Percentiles rank a stretch among this genome's conserved stretches.
Evolutionary conservation across 2,329 filamentous ascomycete genomes (phyloP).

Genomic region (Diaporthe destruens): DNA sequence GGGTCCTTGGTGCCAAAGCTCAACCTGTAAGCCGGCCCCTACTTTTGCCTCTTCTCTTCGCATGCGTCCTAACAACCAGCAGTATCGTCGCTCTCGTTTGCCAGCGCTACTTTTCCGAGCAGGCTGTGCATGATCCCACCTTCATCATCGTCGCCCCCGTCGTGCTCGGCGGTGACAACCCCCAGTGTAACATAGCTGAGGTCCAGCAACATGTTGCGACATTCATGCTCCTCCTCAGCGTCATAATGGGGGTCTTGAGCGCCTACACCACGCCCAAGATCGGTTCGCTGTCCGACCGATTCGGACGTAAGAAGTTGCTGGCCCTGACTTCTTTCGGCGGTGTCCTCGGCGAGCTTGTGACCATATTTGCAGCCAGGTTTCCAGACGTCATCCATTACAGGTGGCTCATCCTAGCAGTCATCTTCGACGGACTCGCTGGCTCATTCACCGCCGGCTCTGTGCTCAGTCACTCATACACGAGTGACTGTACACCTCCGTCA

Average conservation of each 20-base stretch:
- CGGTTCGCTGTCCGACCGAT: constrained; percentile 87
- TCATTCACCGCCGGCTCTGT: constrained; percentile 87
- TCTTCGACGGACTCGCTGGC: constrained; percentile 86
- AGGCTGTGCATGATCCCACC: constrained; percentile 67
- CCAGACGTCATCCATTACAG: constrained; percentile 80
- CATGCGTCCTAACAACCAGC: constrained; percentile 20
- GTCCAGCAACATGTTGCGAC: constrained; percentile 82
- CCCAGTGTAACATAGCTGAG: constrained; percentile 82
- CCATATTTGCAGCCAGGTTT: constrained; percentile 81
- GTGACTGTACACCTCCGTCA: constrained; percentile 87
- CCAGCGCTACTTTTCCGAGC: constrained; percentile 81
- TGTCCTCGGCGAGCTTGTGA: constrained; percentile 79
- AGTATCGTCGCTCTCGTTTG: constrained; percentile 86
- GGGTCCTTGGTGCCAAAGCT: constrained; percentile 87
- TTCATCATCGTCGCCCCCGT: constrained; percentile 74
- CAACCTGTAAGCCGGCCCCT: constrained; percentile 70
- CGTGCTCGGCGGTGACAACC: constrained; percentile 76
- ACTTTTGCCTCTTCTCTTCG: neutral
- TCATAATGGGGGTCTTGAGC: constrained; percentile 81
- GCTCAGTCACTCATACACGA: constrained; percentile 86
- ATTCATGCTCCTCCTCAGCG: constrained; percentile 81
- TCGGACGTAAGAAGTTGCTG: constrained; percentile 82
- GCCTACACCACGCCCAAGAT: constrained; percentile 86
- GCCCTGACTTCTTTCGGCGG: constrained; percentile 80
- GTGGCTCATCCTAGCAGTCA: constrained; percentile 81